Evolutionary conservation across 2,329 filamentous ascomycete species (phyloP), one percentile per base, ranked within the genome.

Genomic region (Ustulina deusta): DNA sequence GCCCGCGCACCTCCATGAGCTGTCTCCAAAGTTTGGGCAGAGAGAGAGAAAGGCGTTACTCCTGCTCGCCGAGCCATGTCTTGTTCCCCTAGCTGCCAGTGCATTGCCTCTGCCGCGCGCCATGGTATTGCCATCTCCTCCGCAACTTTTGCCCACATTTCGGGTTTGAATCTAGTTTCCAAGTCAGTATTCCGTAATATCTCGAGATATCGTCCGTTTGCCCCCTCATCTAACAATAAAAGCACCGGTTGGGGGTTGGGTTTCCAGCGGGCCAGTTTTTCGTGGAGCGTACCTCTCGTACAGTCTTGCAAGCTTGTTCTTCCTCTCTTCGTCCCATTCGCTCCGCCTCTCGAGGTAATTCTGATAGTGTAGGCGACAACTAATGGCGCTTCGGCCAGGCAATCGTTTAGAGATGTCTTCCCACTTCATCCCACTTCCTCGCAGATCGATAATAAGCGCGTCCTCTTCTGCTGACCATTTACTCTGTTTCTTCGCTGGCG

Each of bases 401-500:
- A 98, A 83, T 62, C 91, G 89, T 83, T 95, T 97, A 69, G 93
- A 97, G 75, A 98, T 97, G 80, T 98, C 95, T 78, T 98, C 95
- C 96, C 95, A 98, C 79, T 98, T 98, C 93, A 97, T 97, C 9
- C 93, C 93, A 74, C 90, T 90, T 42, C 93, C 93, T 65, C 95
- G 89, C 69, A 98, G 87, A 79, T 97, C 93, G 75, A 97, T 97
- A 74, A 97, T 97, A 56, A 96, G 83, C n/a, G 92, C 89, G 80
- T 98, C 94, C 79, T 98, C 95, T 69, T 97, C 93, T 0, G 91
- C 86, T 5, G 93, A 97, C 96, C 96, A 98, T 81, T 98, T 98
- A 78, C 93, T 97, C 80, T 97, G 94, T 82, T 95, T 97, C 83
- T 96, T 97, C 38, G 93, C 92, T 22, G 93, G 93, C 42, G 90